A percentile compares a stretch with the other conserved stretches of the same genome.
Conservation (phyloP, 2,329 filamentous ascomycete genomes). For the Fusarium irregulare region DNA sequence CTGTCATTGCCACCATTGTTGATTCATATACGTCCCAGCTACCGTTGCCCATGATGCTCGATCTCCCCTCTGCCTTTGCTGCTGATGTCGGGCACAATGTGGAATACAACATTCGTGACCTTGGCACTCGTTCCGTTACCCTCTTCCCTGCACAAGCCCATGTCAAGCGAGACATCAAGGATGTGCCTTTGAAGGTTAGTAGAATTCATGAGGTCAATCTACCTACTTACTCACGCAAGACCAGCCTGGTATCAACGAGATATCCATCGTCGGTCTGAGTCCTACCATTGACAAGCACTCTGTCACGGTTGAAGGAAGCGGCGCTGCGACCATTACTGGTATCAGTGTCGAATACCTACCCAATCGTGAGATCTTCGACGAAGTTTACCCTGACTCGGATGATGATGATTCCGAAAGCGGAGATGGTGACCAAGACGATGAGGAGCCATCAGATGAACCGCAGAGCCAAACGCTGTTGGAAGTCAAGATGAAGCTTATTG, state of each 20-base stretch:
- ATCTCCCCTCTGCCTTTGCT: neutral
- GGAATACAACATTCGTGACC: conserved; percentile 66
- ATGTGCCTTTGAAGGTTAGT: conserved; percentile 54
- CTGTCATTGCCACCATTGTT: neutral
- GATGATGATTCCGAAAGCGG: conserved; percentile 42
- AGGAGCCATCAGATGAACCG: conserved; percentile 40
- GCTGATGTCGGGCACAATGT: conserved; percentile 58
- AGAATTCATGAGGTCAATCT: neutral
- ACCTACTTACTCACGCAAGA: neutral
- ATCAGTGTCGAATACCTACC: conserved; percentile 69
- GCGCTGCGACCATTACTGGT: conserved; percentile 67
- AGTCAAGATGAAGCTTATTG: conserved; percentile 48
- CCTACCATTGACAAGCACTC: conserved; percentile 68
- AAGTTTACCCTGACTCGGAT: conserved; percentile 64
- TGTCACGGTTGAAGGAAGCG: conserved; percentile 69
- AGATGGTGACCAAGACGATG: conserved; percentile 39
- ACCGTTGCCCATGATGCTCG: neutral
- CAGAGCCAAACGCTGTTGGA: conserved; percentile 36
- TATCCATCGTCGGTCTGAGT: conserved; percentile 67
- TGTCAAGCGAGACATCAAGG: conserved; percentile 68
- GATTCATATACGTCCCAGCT: neutral
- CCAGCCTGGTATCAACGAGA: conserved; percentile 67
- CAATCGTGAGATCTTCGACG: conserved; percentile 65
- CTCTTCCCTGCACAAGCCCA: conserved; percentile 72
- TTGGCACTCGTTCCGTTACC: conserved; percentile 70